Percentiles rank a stretch among this genome's conserved stretches.
These are phyloP conservation scores for Coniochaeta sp. DNA, from an alignment of 2,329 filamentous ascomycete species.

Conservation along the genomic window DNA sequence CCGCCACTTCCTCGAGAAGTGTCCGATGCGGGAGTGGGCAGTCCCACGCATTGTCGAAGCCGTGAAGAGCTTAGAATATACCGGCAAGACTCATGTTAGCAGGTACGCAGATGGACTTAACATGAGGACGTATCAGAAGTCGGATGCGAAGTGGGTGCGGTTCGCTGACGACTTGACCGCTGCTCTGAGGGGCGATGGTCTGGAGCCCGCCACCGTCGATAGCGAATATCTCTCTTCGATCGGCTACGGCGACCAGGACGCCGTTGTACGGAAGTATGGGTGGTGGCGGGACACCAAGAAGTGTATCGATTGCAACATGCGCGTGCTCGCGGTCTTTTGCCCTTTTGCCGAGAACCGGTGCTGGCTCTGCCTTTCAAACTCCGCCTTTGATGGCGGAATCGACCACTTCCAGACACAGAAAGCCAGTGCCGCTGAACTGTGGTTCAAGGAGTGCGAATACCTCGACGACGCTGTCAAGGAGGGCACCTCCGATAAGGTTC, in stretches of 20 bases:
- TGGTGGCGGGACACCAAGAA: background rate
- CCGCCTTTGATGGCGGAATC: background rate
- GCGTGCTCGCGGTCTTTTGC: background rate
- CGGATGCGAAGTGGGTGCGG: background rate
- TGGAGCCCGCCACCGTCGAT: background rate
- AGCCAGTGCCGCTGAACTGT: background rate
- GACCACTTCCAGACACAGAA: background rate
- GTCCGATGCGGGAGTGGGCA: constrained; percentile 5
- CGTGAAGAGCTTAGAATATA: background rate
- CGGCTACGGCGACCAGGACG: background rate
- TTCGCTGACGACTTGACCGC: background rate
- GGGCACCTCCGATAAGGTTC: background rate
- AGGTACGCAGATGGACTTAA: background rate
- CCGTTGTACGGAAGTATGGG: background rate
- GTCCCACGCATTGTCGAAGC: background rate
- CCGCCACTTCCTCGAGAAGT: constrained; percentile 7
- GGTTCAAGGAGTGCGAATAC: background rate
- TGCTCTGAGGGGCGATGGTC: background rate
- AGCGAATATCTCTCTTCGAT: background rate
- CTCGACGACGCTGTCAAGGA: background rate
- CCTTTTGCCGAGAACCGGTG: background rate
- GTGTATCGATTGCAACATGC: background rate
- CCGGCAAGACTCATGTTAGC: too few species aligned
- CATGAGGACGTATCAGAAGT: background rate
- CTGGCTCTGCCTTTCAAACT: background rate